phyloP scores from a whole-genome alignment of 257 asterid genomes.

The Ajuga chamaepitys region DNA sequence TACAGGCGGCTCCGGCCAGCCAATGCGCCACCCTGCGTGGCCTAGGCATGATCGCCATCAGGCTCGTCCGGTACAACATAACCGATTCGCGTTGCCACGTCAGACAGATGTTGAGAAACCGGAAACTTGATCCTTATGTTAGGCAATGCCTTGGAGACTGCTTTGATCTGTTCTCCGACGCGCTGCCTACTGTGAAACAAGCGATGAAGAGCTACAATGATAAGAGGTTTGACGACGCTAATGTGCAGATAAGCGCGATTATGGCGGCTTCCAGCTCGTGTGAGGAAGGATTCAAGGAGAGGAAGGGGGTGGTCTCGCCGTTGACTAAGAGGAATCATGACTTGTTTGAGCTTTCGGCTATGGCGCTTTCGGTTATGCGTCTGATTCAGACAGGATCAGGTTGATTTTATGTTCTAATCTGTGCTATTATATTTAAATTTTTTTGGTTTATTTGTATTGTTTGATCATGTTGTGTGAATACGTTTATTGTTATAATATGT shows the following conservation, averaged over 20 bases:
- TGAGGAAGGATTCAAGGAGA: conserved; percentile 56
- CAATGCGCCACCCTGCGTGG: conserved; percentile 47
- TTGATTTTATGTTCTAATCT: background rate
- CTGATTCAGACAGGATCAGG: conserved; percentile 25
- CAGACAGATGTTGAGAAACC: conserved; percentile 26
- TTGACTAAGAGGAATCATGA: conserved; percentile 38
- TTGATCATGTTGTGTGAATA: too few species aligned
- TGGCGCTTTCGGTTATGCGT: conserved; percentile 41
- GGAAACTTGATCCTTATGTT: conserved; percentile 20
- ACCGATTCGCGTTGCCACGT: conserved; percentile 60
- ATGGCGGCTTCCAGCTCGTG: conserved; percentile 54
- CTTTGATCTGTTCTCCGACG: conserved; percentile 48
- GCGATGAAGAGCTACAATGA: conserved; percentile 43
- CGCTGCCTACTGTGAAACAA: conserved; percentile 26
- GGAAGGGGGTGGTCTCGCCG: conserved; percentile 41
- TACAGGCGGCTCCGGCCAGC: conserved; percentile 72
- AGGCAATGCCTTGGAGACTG: conserved; percentile 44
- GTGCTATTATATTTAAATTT: too few species aligned
- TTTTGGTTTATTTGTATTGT: too few species aligned
- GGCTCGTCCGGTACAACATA: conserved; percentile 45
- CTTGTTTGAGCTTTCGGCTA: conserved; percentile 42
- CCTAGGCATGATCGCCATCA: conserved; percentile 51
- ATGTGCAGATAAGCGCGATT: conserved; percentile 35
- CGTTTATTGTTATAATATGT: too few species aligned
- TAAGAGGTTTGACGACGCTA: conserved; percentile 37